These are phyloP conservation scores for Blastobotrys proliferans DNA, from an alignment of 1,139 yeast genomes.

Conservation along the genomic window DNA sequence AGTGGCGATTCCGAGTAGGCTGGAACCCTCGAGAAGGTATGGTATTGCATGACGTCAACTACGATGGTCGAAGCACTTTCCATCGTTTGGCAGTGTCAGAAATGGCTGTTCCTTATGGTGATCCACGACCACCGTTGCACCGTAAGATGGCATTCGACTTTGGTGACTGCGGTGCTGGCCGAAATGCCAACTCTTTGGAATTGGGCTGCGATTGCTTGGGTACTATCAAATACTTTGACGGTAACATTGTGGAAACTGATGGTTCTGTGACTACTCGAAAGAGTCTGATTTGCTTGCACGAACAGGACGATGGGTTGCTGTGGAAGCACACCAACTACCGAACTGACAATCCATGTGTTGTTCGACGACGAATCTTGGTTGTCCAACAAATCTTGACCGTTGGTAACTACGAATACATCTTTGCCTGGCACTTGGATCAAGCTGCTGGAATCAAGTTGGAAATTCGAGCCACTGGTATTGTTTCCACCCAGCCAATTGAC, in stretches of 20 bases:
- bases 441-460: conserved; percentile 82
- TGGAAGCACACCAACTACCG: conserved; percentile 85
- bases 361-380: conserved; percentile 76
- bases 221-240: conserved; percentile 75
- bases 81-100: conserved; percentile 78
- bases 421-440: conserved; percentile 73
- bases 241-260: conserved; percentile 51
- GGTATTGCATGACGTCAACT: conserved; percentile 69
- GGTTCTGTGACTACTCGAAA: conserved; percentile 67
- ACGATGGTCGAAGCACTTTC: conserved; percentile 77
- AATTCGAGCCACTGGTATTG: conserved; percentile 84
- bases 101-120: conserved; percentile 93
- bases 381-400: conserved; percentile 86
- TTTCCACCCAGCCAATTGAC: conserved; percentile 68
- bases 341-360: conserved; percentile 62
- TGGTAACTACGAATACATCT: conserved; percentile 82
- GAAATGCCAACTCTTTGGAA: conserved; percentile 65
- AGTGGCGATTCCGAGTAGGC: conserved; percentile 80
- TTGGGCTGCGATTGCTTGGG: conserved; percentile 92
- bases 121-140: conserved; percentile 85
- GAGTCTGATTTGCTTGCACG: conserved; percentile 84
- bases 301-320: conserved; percentile 77
- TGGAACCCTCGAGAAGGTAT: conserved; percentile 81
- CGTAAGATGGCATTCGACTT: conserved; percentile 90
- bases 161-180: conserved; percentile 90